Conservation (phyloP, 164 flowering plant genomes). For the Nymphaea thermarum region DNA sequence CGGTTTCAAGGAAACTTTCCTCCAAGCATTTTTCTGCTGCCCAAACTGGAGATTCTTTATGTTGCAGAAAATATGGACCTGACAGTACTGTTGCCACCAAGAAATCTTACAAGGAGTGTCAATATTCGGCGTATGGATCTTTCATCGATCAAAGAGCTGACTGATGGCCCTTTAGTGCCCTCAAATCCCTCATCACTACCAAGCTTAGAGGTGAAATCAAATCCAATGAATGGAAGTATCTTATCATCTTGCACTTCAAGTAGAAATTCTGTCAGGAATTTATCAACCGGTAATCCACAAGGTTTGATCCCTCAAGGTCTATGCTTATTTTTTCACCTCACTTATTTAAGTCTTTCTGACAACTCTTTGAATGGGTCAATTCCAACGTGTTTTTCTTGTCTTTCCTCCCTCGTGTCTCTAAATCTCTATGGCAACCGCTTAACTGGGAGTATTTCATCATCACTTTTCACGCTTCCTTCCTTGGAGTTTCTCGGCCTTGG, state of each 20-base stretch:
- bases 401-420: neutral
- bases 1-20: too few relatives aligned
- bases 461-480: neutral
- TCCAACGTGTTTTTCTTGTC: neutral
- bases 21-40: neutral
- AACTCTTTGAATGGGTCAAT: neutral
- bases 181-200: neutral
- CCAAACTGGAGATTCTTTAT: neutral
- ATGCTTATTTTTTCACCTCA: too few relatives aligned
- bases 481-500: neutral
- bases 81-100: too few relatives aligned
- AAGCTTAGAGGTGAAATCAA: neutral
- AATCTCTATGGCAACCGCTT: neutral
- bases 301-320: too few relatives aligned
- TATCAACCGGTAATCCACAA: too few relatives aligned
- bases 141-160: neutral
- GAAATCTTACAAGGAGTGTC: neutral
- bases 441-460: neutral
- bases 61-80: too few relatives aligned
- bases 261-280: neutral
- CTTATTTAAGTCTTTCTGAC: neutral
- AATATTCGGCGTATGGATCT: neutral
- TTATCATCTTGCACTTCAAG: neutral
- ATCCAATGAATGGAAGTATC: neutral
- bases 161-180: neutral